Conservation (phyloP, 2,329 filamentous ascomycete species). For the Aspergillus ibericus region DNA sequence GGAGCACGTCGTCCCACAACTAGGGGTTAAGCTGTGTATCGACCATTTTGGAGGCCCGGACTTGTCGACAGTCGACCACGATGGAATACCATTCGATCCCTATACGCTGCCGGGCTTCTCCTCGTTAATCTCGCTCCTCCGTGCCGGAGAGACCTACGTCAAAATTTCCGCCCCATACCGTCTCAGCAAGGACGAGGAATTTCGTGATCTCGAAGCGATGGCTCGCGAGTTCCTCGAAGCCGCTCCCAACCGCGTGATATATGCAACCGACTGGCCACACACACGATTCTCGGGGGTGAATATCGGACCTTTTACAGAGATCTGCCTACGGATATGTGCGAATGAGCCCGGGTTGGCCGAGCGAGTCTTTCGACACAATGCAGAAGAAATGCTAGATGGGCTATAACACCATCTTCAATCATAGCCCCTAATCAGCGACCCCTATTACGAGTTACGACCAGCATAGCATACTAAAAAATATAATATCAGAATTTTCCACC, state of each 20-base stretch:
- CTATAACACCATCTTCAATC: neutral
- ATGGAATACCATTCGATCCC: constrained; percentile 33
- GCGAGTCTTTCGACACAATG: constrained; percentile 57
- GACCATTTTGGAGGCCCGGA: constrained; percentile 60
- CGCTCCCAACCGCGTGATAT: constrained; percentile 52
- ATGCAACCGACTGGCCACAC: constrained; percentile 66
- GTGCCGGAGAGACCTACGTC: constrained; percentile 53
- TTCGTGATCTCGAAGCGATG: constrained; percentile 51
- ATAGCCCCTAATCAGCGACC: neutral
- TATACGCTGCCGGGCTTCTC: constrained; percentile 53
- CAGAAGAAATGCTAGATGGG: constrained; percentile 50
- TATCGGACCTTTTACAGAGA: constrained; percentile 56
- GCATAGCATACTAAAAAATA: neutral
- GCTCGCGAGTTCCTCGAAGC: constrained; percentile 51
- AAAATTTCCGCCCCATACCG: constrained; percentile 63
- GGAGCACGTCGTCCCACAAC: constrained; percentile 49
- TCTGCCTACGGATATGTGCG: constrained; percentile 55
- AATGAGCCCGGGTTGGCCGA: constrained; percentile 47
- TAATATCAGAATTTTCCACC: neutral
- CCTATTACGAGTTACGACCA: constrained; percentile 4
- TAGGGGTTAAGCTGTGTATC: constrained; percentile 57
- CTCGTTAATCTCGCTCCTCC: constrained; percentile 50
- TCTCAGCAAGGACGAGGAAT: constrained; percentile 47
- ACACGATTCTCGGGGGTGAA: constrained; percentile 61
- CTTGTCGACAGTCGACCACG: constrained; percentile 24